These are phyloP conservation scores for Bonia amplexicaulis DNA, from an alignment of 176 grass and related monocot species.

Conservation along the genomic window DNA sequence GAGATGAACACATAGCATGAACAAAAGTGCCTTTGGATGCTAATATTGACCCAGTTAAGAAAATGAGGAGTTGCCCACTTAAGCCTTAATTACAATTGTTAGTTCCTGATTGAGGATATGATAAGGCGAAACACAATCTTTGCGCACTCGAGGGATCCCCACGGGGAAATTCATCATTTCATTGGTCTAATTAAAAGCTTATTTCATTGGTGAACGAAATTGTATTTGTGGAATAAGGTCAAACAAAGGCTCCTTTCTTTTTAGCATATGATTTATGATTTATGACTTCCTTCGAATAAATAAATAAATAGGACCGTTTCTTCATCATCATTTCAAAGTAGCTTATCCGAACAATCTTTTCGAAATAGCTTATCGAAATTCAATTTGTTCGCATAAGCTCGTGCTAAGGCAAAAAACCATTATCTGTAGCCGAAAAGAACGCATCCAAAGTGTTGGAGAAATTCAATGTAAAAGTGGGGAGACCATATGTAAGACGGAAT, in stretches of 20 bases:
- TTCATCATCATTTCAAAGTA: too few relatives aligned
- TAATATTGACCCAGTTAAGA: constrained; percentile 37
- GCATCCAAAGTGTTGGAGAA: not conserved
- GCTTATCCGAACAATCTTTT: too few relatives aligned
- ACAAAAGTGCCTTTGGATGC: constrained; percentile 33
- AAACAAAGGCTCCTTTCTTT: not conserved
- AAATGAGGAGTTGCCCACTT: constrained; percentile 15
- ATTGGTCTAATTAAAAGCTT: not conserved
- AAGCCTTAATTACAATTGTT: not conserved
- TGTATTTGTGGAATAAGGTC: constrained; percentile 11
- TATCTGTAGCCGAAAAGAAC: too few relatives aligned
- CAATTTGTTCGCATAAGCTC: too few relatives aligned
- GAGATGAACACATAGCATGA: constrained; percentile 23
- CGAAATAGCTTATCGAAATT: too few relatives aligned
- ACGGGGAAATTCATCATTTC: not conserved
- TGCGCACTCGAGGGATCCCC: not conserved
- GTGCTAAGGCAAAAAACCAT: too few relatives aligned
- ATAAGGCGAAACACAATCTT: constrained; percentile 20
- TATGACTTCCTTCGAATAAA: too few relatives aligned
- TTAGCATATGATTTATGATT: too few relatives aligned
- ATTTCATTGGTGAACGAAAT: not conserved
- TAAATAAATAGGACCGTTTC: too few relatives aligned
- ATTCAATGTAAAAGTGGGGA: not conserved
- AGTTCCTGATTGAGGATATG: not conserved
- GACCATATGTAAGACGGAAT: constrained; percentile 8